These are phyloP conservation scores for Apiotrichum laibachii DNA, from an alignment of 1,284 basidiomycete genomes.

Conservation along the genomic window DNA sequence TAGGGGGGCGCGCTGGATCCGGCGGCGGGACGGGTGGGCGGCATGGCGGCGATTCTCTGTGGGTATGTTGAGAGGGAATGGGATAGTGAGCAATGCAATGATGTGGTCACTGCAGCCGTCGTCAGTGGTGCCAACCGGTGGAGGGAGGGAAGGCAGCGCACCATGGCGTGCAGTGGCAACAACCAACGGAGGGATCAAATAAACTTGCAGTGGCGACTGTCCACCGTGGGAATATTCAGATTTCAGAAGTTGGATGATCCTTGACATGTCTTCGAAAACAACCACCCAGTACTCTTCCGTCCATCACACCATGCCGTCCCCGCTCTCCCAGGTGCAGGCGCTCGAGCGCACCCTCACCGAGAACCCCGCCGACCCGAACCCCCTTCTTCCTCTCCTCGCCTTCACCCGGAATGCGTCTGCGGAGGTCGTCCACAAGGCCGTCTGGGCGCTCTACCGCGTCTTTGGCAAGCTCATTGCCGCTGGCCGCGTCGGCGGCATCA, in stretches of 20 bases:
- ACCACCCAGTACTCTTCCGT: neutral
- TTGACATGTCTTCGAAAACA: neutral
- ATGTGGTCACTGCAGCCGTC: too few species aligned
- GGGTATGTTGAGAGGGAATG: neutral
- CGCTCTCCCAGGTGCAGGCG: conserved; percentile 26
- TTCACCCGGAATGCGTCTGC: conserved; percentile 54
- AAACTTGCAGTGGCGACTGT: neutral
- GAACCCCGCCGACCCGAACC: conserved; percentile 65
- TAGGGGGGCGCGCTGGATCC: conserved; percentile 29
- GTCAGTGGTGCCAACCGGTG: too few species aligned
- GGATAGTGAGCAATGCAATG: neutral
- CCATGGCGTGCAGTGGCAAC: too few species aligned
- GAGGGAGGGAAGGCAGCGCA: too few species aligned
- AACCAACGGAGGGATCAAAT: too few species aligned
- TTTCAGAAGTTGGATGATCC: neutral
- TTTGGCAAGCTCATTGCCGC: conserved; percentile 66
- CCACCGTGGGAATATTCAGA: conserved; percentile 7
- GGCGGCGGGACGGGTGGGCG: conserved; percentile 26
- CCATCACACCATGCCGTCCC: conserved; percentile 9
- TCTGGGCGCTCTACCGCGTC: conserved; percentile 77
- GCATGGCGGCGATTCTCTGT: conserved; percentile 23
- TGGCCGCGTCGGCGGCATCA: conserved; percentile 57
- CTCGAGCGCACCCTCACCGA: conserved; percentile 37
- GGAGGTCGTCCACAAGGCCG: conserved; percentile 65
- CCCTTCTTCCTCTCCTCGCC: conserved; percentile 70